Evolutionary conservation across 2,329 filamentous ascomycete genomes (phyloP).

Genomic region (Pseudocercospora ulei): DNA sequence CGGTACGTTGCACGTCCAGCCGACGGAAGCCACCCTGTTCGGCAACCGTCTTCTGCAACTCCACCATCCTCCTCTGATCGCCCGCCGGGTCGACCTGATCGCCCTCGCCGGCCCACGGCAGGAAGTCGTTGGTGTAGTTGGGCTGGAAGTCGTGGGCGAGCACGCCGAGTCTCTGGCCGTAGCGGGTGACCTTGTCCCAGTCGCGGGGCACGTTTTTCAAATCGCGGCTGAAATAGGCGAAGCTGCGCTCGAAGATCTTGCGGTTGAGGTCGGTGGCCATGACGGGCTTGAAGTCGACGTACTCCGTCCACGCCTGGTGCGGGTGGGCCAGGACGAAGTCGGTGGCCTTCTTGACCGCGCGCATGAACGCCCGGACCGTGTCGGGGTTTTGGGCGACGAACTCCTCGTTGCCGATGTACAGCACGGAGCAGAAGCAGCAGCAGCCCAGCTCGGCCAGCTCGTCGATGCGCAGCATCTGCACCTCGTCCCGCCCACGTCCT

Average conservation of each 20-base stretch:
- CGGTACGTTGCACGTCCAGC: slow-evolving; percentile 32
- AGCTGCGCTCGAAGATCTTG: slow-evolving; percentile 72
- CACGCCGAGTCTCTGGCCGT: slow-evolving; percentile 63
- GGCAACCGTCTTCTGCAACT: slow-evolving; percentile 58
- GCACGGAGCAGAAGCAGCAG: slow-evolving; percentile 74
- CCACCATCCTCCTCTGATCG: slow-evolving; percentile 65
- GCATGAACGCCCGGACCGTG: slow-evolving; percentile 58
- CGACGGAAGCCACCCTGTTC: slow-evolving; percentile 55
- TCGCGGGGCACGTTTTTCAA: slow-evolving; percentile 65
- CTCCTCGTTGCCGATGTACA: slow-evolving; percentile 67
- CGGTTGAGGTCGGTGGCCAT: slow-evolving; percentile 60
- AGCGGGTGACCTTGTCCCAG: slow-evolving; percentile 67
- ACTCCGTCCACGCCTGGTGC: slow-evolving; percentile 55
- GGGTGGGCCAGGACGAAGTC: slow-evolving; percentile 60
- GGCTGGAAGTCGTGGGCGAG: slow-evolving; percentile 54
- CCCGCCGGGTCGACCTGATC: slow-evolving; percentile 59
- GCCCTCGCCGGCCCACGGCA: slow-evolving; percentile 55
- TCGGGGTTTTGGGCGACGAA: slow-evolving; percentile 59
- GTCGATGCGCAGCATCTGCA: slow-evolving; percentile 73
- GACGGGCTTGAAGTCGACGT: slow-evolving; percentile 60
- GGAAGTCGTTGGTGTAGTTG: slow-evolving; percentile 63
- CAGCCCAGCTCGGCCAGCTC: slow-evolving; percentile 69
- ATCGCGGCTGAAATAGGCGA: slow-evolving; percentile 64
- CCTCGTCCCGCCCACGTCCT: slow-evolving; percentile 54
- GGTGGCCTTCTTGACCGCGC: slow-evolving; percentile 63